These are phyloP conservation scores for Dalechampia spathulata DNA, from an alignment of 441 rosid genomes.

Conservation along the genomic window DNA sequence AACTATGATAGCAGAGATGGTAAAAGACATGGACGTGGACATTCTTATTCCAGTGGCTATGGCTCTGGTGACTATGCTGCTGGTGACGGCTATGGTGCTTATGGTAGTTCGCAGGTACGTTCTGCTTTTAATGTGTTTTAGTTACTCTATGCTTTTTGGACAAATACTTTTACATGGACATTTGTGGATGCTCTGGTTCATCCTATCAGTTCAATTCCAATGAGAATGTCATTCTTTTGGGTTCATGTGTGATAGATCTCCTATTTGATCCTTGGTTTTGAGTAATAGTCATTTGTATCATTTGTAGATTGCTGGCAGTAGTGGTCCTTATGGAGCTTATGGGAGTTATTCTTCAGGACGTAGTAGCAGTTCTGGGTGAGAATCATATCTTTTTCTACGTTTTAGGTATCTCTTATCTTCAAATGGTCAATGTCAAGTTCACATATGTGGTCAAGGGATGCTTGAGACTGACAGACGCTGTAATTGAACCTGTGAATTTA, in stretches of 20 bases:
- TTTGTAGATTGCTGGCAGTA: conserved; percentile 57
- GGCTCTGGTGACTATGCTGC: conserved; percentile 53
- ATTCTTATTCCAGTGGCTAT: conserved; percentile 64
- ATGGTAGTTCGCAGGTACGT: conserved; percentile 68
- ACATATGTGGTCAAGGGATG: too few species aligned
- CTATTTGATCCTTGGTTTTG: neutral
- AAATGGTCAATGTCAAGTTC: conserved; percentile 2
- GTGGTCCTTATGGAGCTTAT: conserved; percentile 78
- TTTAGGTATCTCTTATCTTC: neutral
- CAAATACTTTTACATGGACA: neutral
- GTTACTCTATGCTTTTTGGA: neutral
- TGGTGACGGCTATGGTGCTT: conserved; percentile 57
- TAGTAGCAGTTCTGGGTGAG: conserved; percentile 72
- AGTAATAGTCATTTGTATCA: conserved; percentile 10
- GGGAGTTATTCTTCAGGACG: conserved; percentile 87
- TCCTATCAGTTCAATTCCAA: neutral
- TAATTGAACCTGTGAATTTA: too few species aligned
- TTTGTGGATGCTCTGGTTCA: neutral
- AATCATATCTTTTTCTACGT: conserved; percentile 3
- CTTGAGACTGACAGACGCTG: too few species aligned
- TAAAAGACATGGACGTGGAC: conserved; percentile 66
- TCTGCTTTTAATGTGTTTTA: neutral
- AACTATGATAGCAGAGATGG: conserved; percentile 64
- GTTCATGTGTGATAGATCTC: neutral
- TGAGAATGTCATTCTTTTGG: neutral